Percentiles rank a stretch among this genome's conserved stretches.
Conservation (phyloP, 139 green algal genomes). For the Chlorella sp. region DNA sequence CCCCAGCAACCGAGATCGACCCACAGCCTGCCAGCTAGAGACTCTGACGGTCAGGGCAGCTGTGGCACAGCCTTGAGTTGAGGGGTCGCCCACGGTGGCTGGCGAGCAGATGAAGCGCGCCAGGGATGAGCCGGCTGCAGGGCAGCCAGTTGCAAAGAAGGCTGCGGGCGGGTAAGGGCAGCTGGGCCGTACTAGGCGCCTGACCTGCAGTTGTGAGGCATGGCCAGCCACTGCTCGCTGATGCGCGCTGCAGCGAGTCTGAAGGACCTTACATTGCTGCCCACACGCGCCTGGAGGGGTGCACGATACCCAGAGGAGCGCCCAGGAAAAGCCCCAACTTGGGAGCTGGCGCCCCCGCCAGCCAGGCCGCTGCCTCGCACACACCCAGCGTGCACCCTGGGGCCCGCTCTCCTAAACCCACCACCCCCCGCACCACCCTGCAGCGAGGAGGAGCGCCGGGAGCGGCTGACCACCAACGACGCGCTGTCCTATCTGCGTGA, state of each 20-base stretch:
- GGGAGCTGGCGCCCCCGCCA: neutral
- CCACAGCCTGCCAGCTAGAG: no score
- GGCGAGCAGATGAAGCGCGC: slow-evolving; percentile 34
- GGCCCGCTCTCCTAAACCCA: no score
- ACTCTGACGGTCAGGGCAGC: no score
- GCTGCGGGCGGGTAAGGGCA: neutral
- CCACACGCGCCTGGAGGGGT: neutral
- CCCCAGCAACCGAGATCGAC: no score
- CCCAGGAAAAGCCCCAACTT: neutral
- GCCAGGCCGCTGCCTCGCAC: neutral
- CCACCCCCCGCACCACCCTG: neutral
- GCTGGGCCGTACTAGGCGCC: slow-evolving; percentile 12
- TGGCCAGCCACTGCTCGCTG: neutral
- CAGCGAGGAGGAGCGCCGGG: slow-evolving; percentile 28
- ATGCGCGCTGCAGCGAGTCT: neutral
- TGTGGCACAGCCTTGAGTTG: no score
- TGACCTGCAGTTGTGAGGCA: slow-evolving; percentile 16
- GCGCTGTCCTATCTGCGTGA: slow-evolving; percentile 86
- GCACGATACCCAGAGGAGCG: neutral
- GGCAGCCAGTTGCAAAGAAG: slow-evolving; percentile 7
- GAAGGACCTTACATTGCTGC: no score
- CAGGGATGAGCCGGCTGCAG: slow-evolving; percentile 19
- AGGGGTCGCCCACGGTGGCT: neutral
- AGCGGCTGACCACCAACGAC: slow-evolving; percentile 79
- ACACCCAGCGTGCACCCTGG: neutral